These are phyloP conservation scores for Cryptococcus sp. DNA, from an alignment of 1,284 basidiomycete species.

Conservation along the genomic window DNA sequence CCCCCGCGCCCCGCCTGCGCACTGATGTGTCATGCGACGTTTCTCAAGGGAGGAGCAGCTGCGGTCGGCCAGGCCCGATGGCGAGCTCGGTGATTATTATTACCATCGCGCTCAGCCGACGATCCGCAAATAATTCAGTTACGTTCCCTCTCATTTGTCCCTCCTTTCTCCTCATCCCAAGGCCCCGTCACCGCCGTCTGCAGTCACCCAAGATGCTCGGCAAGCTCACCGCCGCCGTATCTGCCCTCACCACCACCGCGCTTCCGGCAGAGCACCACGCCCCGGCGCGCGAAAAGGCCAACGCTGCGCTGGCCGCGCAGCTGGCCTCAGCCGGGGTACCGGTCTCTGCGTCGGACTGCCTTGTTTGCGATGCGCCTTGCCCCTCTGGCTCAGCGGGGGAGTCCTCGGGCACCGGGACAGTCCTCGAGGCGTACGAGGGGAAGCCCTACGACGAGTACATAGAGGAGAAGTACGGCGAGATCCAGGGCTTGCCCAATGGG, in stretches of 20 bases:
- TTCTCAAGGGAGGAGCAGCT: no score
- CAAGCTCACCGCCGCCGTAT: conserved; percentile 36
- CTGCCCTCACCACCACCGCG: conserved; percentile 17
- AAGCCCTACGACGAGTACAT: conserved; percentile 35
- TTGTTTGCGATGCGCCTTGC: conserved; percentile 72
- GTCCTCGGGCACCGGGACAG: conserved; percentile 18
- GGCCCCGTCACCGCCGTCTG: neutral
- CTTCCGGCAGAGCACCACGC: conserved; percentile 23
- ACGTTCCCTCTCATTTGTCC: neutral
- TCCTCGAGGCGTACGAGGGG: conserved; percentile 34
- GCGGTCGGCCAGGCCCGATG: no score
- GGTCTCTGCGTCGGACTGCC: conserved; percentile 66
- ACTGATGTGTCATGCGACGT: no score
- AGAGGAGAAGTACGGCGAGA: conserved; percentile 54
- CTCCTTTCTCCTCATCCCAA: neutral
- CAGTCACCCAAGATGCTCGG: conserved; percentile 38
- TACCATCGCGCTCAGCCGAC: no score
- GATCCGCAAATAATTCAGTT: neutral
- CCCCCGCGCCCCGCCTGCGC: no score
- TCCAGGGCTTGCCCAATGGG: conserved; percentile 66
- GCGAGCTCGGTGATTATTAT: no score
- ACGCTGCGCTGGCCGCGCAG: conserved; percentile 39
- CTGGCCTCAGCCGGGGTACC: conserved; percentile 61
- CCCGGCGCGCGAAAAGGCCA: conserved; percentile 26
- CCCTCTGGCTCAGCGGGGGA: neutral